These are phyloP conservation scores for Encephalitozoon romaleae DNA, from an alignment of 371 early-diverging fungal species.

Conservation along the genomic window DNA sequence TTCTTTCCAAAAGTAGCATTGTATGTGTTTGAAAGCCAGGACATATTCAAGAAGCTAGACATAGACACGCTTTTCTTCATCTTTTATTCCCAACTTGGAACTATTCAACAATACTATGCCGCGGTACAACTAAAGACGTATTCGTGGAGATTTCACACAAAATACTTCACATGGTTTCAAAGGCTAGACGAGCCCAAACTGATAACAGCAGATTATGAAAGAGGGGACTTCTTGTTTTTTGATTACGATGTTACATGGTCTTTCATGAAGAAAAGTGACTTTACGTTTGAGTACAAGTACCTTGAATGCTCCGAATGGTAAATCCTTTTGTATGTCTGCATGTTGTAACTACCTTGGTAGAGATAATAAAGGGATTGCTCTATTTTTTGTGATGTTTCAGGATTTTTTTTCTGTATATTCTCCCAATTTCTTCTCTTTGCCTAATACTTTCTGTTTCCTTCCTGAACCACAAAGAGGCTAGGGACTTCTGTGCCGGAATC, in stretches of 20 bases:
- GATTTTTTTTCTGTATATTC: neutral
- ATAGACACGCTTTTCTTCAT: slow-evolving; percentile 91
- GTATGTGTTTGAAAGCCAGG: slow-evolving; percentile 48
- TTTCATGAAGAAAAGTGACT: slow-evolving; percentile 85
- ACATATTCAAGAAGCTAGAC: slow-evolving; percentile 69
- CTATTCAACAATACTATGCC: slow-evolving; percentile 86
- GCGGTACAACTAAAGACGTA: slow-evolving; percentile 86
- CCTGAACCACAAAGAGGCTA: neutral
- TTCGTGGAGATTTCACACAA: slow-evolving; percentile 95
- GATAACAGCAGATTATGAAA: slow-evolving; percentile 90
- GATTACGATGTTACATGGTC: slow-evolving; percentile 95
- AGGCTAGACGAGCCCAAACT: slow-evolving; percentile 87
- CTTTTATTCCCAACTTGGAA: slow-evolving; percentile 89
- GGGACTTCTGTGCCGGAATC: neutral
- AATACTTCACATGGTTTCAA: slow-evolving; percentile 95
- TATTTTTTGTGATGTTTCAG: neutral
- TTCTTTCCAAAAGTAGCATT: slow-evolving; percentile 49
- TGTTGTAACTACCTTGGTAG: neutral
- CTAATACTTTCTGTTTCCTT: neutral
- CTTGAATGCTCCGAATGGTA: slow-evolving; percentile 46
- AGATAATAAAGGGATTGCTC: neutral
- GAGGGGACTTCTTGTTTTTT: slow-evolving; percentile 93
- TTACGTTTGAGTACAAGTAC: slow-evolving; percentile 63
- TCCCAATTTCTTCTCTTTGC: neutral
- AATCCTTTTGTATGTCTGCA: neutral